phyloP scores from a whole-genome alignment of 2,329 filamentous ascomycete genomes.

The Colletotrichum musae region DNA sequence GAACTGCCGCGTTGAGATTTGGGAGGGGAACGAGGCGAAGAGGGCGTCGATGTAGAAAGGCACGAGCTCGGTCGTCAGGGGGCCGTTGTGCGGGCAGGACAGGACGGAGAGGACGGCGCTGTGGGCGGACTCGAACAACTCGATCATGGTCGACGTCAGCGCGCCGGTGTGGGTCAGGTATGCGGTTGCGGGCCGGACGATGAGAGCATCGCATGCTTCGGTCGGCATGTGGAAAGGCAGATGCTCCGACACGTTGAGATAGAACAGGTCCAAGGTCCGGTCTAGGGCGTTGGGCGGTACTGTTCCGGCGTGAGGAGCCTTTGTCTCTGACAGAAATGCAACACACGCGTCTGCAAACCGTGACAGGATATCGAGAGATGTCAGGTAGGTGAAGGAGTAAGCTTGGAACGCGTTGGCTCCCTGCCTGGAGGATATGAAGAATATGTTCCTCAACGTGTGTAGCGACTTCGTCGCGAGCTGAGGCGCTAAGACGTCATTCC shows the following conservation, averaged over 20 bases:
- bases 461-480: slow-evolving; percentile 79
- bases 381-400: slow-evolving; percentile 86
- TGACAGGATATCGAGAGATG: slow-evolving; percentile 84
- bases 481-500: slow-evolving; percentile 66
- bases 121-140: slow-evolving; percentile 90
- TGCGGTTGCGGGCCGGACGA: slow-evolving; percentile 80
- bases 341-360: slow-evolving; percentile 77
- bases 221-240: slow-evolving; percentile 80
- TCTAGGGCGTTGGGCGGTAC: slow-evolving; percentile 75
- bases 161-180: slow-evolving; percentile 72
- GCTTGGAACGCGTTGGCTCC: slow-evolving; percentile 84
- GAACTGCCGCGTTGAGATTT: slow-evolving; percentile 88
- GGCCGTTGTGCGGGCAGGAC: slow-evolving; percentile 82
- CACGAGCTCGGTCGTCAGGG: slow-evolving; percentile 78
- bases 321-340: slow-evolving; percentile 76
- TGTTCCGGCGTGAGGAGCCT: slow-evolving; percentile 61
- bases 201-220: slow-evolving; percentile 77
- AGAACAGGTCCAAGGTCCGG: slow-evolving; percentile 86
- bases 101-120: slow-evolving; percentile 85
- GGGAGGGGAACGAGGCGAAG: slow-evolving; percentile 83
- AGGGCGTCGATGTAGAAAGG: slow-evolving; percentile 89
- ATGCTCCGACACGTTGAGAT: slow-evolving; percentile 89
- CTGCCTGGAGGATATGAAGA: slow-evolving; percentile 84
- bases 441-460: slow-evolving; percentile 81
- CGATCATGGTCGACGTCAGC: slow-evolving; percentile 62